Evolutionary conservation across 2,329 filamentous ascomycete genomes (phyloP).

Genomic region (Stachybotrys chartarum): DNA sequence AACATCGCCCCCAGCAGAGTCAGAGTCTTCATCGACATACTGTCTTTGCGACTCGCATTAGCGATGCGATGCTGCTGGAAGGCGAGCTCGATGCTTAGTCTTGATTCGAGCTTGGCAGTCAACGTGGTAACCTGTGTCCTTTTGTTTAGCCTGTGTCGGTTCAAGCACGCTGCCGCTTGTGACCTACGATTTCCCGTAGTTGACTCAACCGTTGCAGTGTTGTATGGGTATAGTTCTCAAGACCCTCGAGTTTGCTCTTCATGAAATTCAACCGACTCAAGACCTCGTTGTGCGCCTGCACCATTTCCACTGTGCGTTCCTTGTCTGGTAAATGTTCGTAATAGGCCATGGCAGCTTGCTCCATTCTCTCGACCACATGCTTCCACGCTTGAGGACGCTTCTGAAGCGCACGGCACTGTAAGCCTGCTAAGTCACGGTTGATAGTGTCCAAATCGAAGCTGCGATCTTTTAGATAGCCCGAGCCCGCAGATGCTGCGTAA

Average conservation of each 20-base stretch:
- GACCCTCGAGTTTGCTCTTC: conserved; percentile 50
- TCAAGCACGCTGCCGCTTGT: background rate
- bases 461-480: background rate
- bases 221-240: conserved; percentile 56
- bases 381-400: conserved; percentile 55
- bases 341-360: conserved; percentile 8
- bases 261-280: conserved; percentile 50
- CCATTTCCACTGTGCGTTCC: conserved; percentile 22
- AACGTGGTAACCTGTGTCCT: conserved; percentile 52
- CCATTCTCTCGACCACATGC: conserved; percentile 34
- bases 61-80: conserved; percentile 52
- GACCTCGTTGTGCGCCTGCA: conserved; percentile 46
- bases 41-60: conserved; percentile 53
- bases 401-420: conserved; percentile 56
- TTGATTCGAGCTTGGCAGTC: conserved; percentile 57
- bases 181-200: conserved; percentile 51
- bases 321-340: conserved; percentile 14
- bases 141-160: background rate
- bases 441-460: background rate
- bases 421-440: conserved; percentile 12
- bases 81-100: conserved; percentile 56
- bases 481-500: background rate
- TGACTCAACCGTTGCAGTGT: conserved; percentile 54
- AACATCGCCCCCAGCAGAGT: background rate
- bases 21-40: conserved; percentile 1